Evolutionary conservation across 371 early-diverging fungal genomes (phyloP).

Genomic region (Mortierella sp.): DNA sequence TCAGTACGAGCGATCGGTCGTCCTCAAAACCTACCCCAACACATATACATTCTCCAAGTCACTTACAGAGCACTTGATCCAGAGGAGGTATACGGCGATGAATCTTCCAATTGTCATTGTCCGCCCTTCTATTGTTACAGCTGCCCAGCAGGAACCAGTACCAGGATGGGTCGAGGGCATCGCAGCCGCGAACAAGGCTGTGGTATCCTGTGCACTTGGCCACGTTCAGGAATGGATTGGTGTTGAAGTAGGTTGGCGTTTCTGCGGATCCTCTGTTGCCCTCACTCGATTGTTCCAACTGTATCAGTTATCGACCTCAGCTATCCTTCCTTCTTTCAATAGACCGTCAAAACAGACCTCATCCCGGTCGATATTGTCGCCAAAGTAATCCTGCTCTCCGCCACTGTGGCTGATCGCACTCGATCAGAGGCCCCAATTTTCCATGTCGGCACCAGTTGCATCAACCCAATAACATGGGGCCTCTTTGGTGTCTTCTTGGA

Average conservation of each 20-base stretch:
- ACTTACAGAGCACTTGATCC: slow-evolving; percentile 65
- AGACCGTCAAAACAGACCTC: slow-evolving; percentile 59
- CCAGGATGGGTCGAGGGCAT: slow-evolving; percentile 78
- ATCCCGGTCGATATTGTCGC: slow-evolving; percentile 65
- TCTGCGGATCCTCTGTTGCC: too few relatives aligned
- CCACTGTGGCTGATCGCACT: slow-evolving; percentile 31
- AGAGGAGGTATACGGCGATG: slow-evolving; percentile 57
- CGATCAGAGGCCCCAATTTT: slow-evolving; percentile 30
- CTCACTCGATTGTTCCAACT: too few relatives aligned
- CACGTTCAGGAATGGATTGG: slow-evolving; percentile 54
- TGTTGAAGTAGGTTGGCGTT: slow-evolving; percentile 9
- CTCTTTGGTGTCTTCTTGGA: slow-evolving; percentile 35
- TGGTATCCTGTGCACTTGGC: slow-evolving; percentile 43
- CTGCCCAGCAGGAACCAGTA: slow-evolving; percentile 63
- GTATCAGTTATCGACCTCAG: slow-evolving; percentile 25
- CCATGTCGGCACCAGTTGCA: slow-evolving; percentile 44
- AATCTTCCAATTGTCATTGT: slow-evolving; percentile 62
- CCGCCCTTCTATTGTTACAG: slow-evolving; percentile 64
- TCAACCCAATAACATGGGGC: slow-evolving; percentile 53
- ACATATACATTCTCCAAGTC: slow-evolving; percentile 67
- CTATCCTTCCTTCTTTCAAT: slow-evolving; percentile 47
- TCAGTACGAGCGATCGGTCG: slow-evolving; percentile 31
- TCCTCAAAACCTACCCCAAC: slow-evolving; percentile 60
- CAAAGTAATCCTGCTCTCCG: slow-evolving; percentile 50
- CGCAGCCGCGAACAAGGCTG: slow-evolving; percentile 61